Percentiles rank a stretch among this genome's conserved stretches.
Evolutionary conservation across 1,139 yeast genomes (phyloP).

Genomic region (Nakaseomyces bracarensis): DNA sequence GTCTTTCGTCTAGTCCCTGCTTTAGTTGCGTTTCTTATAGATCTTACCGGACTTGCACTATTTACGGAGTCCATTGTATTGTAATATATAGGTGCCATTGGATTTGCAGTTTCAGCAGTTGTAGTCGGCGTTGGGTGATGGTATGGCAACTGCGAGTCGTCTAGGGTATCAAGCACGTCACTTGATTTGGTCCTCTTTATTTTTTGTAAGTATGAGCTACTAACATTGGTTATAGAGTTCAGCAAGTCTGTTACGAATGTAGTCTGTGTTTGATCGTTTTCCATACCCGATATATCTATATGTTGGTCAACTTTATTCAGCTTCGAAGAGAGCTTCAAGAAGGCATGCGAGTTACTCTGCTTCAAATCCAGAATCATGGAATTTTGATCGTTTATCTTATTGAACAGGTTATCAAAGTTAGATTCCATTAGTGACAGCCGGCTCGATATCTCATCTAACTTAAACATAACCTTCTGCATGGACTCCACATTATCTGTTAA

Average conservation of each 20-base stretch:
- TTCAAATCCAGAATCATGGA: conserved; percentile 7
- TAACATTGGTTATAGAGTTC: conserved; percentile 27
- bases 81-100: conserved; percentile 5
- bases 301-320: conserved; percentile 9
- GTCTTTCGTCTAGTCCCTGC: conserved; percentile 9
- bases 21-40: not conserved
- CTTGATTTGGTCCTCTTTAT: conserved; percentile 9
- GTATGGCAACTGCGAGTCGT: not conserved
- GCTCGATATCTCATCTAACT: conserved; percentile 27
- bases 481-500: too few relatives aligned
- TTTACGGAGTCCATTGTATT: conserved; percentile 2
- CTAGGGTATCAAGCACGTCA: not conserved
- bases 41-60: not conserved
- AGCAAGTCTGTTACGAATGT: conserved; percentile 23
- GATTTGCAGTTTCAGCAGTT: not conserved
- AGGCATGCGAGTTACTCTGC: conserved; percentile 3
- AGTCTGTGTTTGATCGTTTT: conserved; percentile 6
- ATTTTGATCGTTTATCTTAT: conserved; percentile 19
- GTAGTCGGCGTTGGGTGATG: conserved; percentile 5
- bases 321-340: conserved; percentile 8
- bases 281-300: not conserved
- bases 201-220: conserved; percentile 20
- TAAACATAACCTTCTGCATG: not conserved
- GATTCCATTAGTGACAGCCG: conserved; percentile 29
- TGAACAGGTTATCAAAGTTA: conserved; percentile 21